Percentiles rank a stretch among this genome's conserved stretches.
Conservation (phyloP, 2,329 filamentous ascomycete species). For the Tolypocladium ovalisporum region DNA sequence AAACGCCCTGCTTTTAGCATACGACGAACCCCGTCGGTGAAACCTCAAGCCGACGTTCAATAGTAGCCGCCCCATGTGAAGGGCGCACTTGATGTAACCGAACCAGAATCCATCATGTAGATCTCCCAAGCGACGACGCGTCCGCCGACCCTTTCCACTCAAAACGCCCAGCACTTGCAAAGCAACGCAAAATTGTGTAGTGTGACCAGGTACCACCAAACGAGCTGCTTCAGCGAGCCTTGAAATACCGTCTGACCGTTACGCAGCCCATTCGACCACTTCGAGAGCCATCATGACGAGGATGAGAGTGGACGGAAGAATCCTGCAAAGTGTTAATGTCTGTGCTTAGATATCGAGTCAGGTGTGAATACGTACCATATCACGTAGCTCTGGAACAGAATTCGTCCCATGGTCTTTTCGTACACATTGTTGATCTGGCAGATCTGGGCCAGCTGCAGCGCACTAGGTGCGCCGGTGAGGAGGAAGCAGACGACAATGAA, state of each 20-base stretch:
- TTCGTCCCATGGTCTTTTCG: slow-evolving; percentile 83
- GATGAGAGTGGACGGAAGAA: slow-evolving; percentile 82
- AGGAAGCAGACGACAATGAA: slow-evolving; percentile 98
- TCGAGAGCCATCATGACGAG: slow-evolving; percentile 88
- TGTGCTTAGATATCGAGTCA: background rate
- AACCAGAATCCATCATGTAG: background rate
- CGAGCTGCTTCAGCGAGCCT: background rate
- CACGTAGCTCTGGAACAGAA: slow-evolving; percentile 82
- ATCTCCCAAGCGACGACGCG: background rate
- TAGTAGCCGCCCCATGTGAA: background rate
- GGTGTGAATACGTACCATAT: slow-evolving; percentile 59
- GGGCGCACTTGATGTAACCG: background rate
- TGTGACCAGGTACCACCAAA: background rate
- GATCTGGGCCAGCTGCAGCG: slow-evolving; percentile 91
- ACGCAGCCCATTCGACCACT: slow-evolving; percentile 74
- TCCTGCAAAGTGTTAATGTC: slow-evolving; percentile 43
- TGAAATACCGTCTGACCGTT: background rate
- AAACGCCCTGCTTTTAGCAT: background rate
- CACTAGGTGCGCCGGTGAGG: slow-evolving; percentile 85
- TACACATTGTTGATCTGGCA: slow-evolving; percentile 97
- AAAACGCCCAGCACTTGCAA: background rate
- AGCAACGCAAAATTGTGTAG: background rate
- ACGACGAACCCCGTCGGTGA: background rate
- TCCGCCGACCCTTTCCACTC: background rate
- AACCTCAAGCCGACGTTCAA: background rate